Base-by-base conservation (phyloP, 768 basidiomycete genomes). In the Neoboletus magnificus region DNA sequence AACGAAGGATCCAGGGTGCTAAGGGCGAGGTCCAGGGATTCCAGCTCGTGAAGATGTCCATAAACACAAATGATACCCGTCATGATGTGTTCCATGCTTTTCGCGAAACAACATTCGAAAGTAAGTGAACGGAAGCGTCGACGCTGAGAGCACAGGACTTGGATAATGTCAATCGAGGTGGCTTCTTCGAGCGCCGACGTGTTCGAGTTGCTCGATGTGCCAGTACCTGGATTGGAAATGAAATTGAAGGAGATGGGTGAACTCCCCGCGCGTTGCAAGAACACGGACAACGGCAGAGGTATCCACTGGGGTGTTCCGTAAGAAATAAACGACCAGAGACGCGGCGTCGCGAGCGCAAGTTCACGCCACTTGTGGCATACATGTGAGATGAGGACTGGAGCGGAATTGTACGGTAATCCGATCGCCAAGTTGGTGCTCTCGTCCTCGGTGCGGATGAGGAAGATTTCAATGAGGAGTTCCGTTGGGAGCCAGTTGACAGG, bases 401-500 rank as follows among this genome's bases (percentile, higher is more conserved):
- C 67, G 36, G 66, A 60, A 56, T 72, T 71, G 54, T 58, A 70
- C 29, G 65, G 49, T 37, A 69, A 57, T 48, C 65, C 67, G 46
- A 62, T 53, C 23, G 51, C 25, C 23, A 62, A 43, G 43, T 69
- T 71, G 25, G 58, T 33, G 52, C 59, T 60, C 49, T 68, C 61
- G 37, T 71, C 67, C 55, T 64, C 60, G 35, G 59, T 48, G 36
- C 64, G 62, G 27, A 71, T 59, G 50, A 71, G 54, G 56, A 82
- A 83, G 49, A 82, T 72, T 8, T 76, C 71, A 37, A 71, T 59
- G 40, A 83, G 73, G 20, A 82, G 64, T 58, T 83, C 82, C 36
- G 72, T 55, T 15, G 82, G 81, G 44, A 82, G 74, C 75, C 78
- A 79, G 57, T 80, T 76, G 52, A 81, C 73, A 16, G 81, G 81